A percentile compares a stretch with the other conserved stretches of the same genome.
These are phyloP conservation scores for Metschnikowia picachoensis DNA, from an alignment of 805 yeast species.

Conservation along the genomic window DNA sequence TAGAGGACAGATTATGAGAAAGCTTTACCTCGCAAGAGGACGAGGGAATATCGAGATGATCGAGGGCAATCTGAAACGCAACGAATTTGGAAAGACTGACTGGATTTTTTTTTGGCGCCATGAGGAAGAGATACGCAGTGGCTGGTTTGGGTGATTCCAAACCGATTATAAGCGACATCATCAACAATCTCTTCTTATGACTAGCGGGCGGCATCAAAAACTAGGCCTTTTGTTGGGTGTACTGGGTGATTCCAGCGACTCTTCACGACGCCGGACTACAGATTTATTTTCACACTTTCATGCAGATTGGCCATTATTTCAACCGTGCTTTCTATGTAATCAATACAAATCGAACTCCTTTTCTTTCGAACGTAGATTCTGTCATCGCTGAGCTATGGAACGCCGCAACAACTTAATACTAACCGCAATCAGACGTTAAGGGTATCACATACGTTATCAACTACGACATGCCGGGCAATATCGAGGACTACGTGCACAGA, in stretches of 20 bases:
- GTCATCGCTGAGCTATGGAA: constrained; percentile 8
- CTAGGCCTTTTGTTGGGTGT: not conserved
- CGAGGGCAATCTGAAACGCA: constrained; percentile 12
- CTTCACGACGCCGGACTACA: constrained; percentile 1
- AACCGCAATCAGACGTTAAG: constrained; percentile 75
- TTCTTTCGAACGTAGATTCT: constrained; percentile 13
- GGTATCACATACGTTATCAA: constrained; percentile 92
- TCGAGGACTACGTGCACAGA: constrained; percentile 97
- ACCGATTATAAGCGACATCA: not conserved
- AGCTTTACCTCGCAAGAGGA: constrained; percentile 13
- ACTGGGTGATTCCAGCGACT: constrained; percentile 10
- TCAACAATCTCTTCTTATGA: constrained; percentile 9
- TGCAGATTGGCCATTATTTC: constrained; percentile 13
- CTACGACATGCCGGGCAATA: constrained; percentile 96
- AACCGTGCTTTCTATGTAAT: constrained; percentile 18
- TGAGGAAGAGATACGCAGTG: constrained; percentile 6
- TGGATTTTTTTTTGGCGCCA: constrained; percentile 8
- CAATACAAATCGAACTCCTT: constrained; percentile 23
- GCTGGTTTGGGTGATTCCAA: constrained; percentile 1
- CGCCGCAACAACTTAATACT: constrained; percentile 20
- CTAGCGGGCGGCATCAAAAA: constrained; percentile 6
- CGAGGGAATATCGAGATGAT: constrained; percentile 8
- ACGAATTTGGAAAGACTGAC: constrained; percentile 9
- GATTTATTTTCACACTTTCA: constrained; percentile 9
- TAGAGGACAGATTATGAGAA: constrained; percentile 15